These are phyloP conservation scores for Gorgonomyces haynaldii DNA, from an alignment of 192 early-diverging fungal genomes.

Conservation along the genomic window DNA sequence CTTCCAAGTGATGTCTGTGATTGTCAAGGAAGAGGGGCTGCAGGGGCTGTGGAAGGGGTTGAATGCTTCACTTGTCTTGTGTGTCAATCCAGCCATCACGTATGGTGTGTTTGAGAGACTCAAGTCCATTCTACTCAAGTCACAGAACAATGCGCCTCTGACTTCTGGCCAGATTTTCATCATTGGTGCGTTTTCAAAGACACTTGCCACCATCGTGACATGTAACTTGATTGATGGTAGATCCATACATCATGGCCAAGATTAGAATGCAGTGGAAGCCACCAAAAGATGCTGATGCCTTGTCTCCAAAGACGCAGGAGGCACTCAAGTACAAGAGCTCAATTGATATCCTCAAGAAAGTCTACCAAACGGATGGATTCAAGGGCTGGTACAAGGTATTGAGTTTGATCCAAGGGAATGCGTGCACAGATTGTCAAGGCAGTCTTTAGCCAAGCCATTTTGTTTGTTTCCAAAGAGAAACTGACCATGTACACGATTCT, in stretches of 20 bases:
- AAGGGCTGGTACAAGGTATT: conserved; percentile 86
- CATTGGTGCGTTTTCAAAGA: conserved; percentile 88
- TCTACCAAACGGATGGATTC: conserved; percentile 67
- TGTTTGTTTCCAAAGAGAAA: conserved; percentile 94
- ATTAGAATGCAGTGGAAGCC: conserved; percentile 72
- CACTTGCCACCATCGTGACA: conserved; percentile 63
- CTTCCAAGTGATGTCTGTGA: conserved; percentile 56
- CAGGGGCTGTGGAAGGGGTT: conserved; percentile 85
- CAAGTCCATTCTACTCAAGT: conserved; percentile 24
- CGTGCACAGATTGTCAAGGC: conserved; percentile 95
- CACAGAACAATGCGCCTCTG: conserved; percentile 34
- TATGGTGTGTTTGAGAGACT: conserved; percentile 89
- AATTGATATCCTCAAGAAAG: conserved; percentile 74
- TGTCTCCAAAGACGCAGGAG: conserved; percentile 31
- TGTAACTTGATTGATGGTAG: conserved; percentile 32
- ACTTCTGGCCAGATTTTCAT: conserved; percentile 77
- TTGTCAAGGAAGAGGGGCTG: conserved; percentile 67
- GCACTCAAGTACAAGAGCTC: conserved; percentile 64
- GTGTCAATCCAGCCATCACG: conserved; percentile 93
- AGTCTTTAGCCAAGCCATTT: conserved; percentile 96
- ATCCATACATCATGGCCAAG: conserved; percentile 99
- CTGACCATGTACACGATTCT: conserved; percentile 62
- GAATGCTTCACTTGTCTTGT: conserved; percentile 81
- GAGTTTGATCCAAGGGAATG: conserved; percentile 60
- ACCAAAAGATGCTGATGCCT: conserved; percentile 27